Evolutionary conservation across 352 stramenopile species (phyloP), one percentile per base, ranked within the genome.

Genomic region (Globisporangium paroecandrum): DNA sequence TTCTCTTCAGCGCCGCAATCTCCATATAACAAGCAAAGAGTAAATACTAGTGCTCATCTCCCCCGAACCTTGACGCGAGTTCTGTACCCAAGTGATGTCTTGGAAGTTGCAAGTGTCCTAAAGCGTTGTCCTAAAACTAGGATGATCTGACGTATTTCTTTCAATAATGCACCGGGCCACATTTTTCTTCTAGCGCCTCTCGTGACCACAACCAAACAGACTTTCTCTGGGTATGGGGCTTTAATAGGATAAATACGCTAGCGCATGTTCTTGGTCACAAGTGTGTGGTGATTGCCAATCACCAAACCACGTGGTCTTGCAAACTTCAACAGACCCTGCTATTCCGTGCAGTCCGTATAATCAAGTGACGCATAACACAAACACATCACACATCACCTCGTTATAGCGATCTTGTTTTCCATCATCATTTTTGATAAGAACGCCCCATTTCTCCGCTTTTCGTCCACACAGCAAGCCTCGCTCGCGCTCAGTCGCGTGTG

Each of bases 381-480:
- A 38, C 32, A 38, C 0, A 38, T 38, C 1, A 10, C 7, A 32
- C 3, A 32, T 32, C 32, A 1, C 32, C 32, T 38, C 6, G 32
- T 38, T 38, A 38, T 38, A 38, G 32, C 32, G 32, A 38, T 38
- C 5, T 38, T 9, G 32, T 38, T 38, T 32, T 32, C 29, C 32
- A 12, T 38, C 8, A 7, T 7, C 7, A 5, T 38, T 38, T 38
- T 38, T 38, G 32, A 38, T 38, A 38, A 38, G 32, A 38, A 38
- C 32, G 8, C 32, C 12, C 41, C n/a, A 22, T 49, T 22, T 49
- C 41, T 29, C 43, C n/a, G 4, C 29, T 57, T 55, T 66, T 66
- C 61, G 61, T 66, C 47, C 61, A 66, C 61, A 66, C 61, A 57
- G 25, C 34, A 29, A 38, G 32, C 32, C 7, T 38, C 32, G 7